phyloP scores from a whole-genome alignment of 2,329 filamentous ascomycete genomes.

The Aspergillus sp. region DNA sequence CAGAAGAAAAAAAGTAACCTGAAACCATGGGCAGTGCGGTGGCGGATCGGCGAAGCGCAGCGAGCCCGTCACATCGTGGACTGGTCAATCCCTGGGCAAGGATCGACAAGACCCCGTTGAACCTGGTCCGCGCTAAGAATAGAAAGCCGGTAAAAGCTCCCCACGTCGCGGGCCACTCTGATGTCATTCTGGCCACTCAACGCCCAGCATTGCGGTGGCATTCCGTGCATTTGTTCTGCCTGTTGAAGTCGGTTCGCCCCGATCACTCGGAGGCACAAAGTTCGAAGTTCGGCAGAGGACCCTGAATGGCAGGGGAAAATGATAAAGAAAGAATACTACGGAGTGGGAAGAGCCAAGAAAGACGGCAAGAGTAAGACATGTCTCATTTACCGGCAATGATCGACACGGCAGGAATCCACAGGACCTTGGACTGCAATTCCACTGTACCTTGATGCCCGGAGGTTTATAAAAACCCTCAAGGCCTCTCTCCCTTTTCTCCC shows the following conservation, averaged over 20 bases:
- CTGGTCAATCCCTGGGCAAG: neutral
- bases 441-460: too few species aligned
- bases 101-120: neutral
- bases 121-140: neutral
- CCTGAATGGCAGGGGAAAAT: neutral
- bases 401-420: neutral
- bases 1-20: too few species aligned
- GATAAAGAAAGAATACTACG: neutral
- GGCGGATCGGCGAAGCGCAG: neutral
- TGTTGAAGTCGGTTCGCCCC: neutral
- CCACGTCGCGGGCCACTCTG: neutral
- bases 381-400: neutral
- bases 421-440: neutral
- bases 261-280: too few species aligned
- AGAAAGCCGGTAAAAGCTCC: neutral
- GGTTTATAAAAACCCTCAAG: neutral
- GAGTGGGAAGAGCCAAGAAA: neutral
- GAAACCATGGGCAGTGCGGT: neutral
- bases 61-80: neutral
- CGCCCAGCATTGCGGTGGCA: neutral
- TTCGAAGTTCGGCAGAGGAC: neutral
- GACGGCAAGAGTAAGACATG: neutral
- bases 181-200: neutral
- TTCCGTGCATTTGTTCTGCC: neutral
- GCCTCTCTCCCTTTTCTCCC: neutral